Evolutionary conservation across 164 flowering plant species (phyloP), one percentile per base, ranked within the genome.

Genomic region (Vitis rupestris): DNA sequence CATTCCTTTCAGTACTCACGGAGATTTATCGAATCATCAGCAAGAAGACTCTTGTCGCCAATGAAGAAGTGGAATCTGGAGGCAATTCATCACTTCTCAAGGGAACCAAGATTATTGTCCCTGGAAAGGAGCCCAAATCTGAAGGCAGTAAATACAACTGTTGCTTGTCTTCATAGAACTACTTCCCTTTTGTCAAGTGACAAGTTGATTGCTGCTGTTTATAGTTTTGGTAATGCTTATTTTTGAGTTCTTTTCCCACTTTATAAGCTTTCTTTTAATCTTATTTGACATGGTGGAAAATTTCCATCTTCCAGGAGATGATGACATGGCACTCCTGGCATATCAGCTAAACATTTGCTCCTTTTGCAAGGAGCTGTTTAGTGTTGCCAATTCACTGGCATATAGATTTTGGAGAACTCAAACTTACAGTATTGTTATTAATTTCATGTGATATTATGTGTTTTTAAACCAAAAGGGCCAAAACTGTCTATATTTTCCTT

Each of bases 11-110:
- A 8, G 70, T 79, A 48, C 54, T 83, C n/a, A 79, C 86, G 14
- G 84, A 83, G 66, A 83, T 83, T 29, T 81, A 81, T 60, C 78
- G 83, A 48, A 64, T 83, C 8, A 53, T 81, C 50, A 74, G 75
- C 77, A 81, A 78, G 67, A 83, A 83, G 66, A 27, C 81, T 9
- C 82, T 83, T 0, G 37, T 71, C 12, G 81, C 86, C 47, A 81
- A 81, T 63, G 86, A 80, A 3, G 82, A 82, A 70, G 49, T 61
- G 1, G 84, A 79, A 50, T 62, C 76, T 69, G 86, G 74, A 50
- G 83, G 85, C 8, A 70, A 31, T 50, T 63, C 82, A 50, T 54
- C 83, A 49, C 86, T 83, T 59, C 75, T 83, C 15, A 76, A 74
- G 67, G 86, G 83, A 31, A 80, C 81, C 52, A 75, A 80, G 50